Evolutionary conservation across 495 filamentous ascomycete genomes (phyloP), one percentile per base, ranked within the genome.

Genomic region (Annulohypoxylon stygium): DNA sequence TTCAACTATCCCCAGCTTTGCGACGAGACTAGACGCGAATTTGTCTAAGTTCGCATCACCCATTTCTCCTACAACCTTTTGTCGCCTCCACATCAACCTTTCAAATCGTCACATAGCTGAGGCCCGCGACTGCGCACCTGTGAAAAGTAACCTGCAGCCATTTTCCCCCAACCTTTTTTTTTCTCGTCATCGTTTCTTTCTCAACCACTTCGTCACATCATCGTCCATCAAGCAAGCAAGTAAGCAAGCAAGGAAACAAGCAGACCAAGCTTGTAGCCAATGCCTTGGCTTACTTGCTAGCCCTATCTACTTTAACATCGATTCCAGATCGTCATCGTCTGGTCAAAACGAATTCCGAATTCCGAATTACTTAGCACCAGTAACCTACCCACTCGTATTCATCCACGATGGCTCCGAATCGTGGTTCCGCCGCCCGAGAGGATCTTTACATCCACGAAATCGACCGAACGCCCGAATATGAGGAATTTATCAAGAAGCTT

Each of bases 401-500:
- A 54, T 34, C 57, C 64, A 69, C 39, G 1, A 79, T 79, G 77
- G 75, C 70, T 11, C 75, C 73, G 48, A 72, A 64, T 43, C 77
- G 77, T 53, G 73, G 70, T 53, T 62, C 61, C 34, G 77, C 70
- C 11, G 66, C 54, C 47, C 74, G 72, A 65, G 77, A 51, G 8
- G 50, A 79, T 67, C 51, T 74, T 39, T 65, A 72, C 26, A 58
- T 77, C 70, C 77, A 79, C 54, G 72, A 75, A 60, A 81, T 86
- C 74, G 82, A 86, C 23, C 82, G 82, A 39, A 90, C 87, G 0
- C 82, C 83, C 14, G 92, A 93, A 76, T 91, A 92, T 79, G 85
- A 88, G 26, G 87, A 88, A 62, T 93, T 94, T 76, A 89, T 94
- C 68, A 81, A 87, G 73, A 87, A 90, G 62, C 80, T 94, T 25